Conservation (phyloP, 768 basidiomycete genomes). For the Mycena vulgaris region DNA sequence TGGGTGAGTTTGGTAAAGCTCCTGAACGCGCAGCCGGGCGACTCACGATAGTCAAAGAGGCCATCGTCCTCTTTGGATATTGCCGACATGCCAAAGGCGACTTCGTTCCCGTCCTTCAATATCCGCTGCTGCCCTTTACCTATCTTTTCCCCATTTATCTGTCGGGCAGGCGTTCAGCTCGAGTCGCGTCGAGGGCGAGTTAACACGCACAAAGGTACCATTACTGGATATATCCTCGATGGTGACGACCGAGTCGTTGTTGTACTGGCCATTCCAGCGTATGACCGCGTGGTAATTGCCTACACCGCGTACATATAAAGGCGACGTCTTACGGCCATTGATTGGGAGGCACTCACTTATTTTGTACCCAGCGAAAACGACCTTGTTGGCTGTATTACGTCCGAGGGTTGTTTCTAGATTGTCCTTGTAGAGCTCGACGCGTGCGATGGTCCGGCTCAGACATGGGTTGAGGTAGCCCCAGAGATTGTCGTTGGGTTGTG, state of each 20-base stretch:
- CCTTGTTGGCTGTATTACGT: constrained; percentile 63
- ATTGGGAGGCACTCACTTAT: constrained; percentile 73
- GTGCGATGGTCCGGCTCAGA: constrained; percentile 58
- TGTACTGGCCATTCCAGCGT: background rate
- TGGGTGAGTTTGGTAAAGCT: constrained; percentile 44
- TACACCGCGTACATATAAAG: background rate
- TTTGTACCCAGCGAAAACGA: constrained; percentile 78
- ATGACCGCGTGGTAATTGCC: background rate
- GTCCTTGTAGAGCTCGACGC: constrained; percentile 76
- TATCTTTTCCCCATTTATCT: constrained; percentile 82
- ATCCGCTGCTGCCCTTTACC: constrained; percentile 69
- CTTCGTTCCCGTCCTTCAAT: constrained; percentile 86
- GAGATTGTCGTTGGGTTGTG: constrained; percentile 51
- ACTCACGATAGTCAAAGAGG: constrained; percentile 84
- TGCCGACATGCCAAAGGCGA: constrained; percentile 82
- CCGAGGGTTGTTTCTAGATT: constrained; percentile 68
- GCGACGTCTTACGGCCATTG: background rate
- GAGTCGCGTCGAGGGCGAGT: background rate
- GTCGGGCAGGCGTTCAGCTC: background rate
- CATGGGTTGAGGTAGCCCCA: constrained; percentile 85
- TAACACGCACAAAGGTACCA: background rate
- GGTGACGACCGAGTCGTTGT: background rate
- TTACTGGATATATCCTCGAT: background rate
- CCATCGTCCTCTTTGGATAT: constrained; percentile 59
- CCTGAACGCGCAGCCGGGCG: background rate